Base-by-base conservation (phyloP, 2,329 filamentous ascomycete genomes). In the Fusarium hainanense region DNA sequence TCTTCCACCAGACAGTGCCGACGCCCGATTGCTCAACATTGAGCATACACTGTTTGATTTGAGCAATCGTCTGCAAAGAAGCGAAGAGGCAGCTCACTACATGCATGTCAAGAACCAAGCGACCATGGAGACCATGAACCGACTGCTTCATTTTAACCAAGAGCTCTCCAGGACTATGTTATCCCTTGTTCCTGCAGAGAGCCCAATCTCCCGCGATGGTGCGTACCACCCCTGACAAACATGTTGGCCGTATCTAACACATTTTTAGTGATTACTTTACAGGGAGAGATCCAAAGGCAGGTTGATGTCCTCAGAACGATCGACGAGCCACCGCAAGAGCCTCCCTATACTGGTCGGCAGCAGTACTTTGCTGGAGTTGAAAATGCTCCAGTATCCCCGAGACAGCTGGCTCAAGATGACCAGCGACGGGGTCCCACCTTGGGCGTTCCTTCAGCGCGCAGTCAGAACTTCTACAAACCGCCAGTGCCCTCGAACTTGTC, bases 31-130 rank as follows among this genome's bases (percentile, higher is more conserved):
- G 59, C 85, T 88, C 69, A 87, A 86, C 70, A 83, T 98, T 27
- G 96, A 99, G 78, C 92, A 96, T 76, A 89, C 88, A 21, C 80
- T 97, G 46, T 97, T 92, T 78, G 95, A 97, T 63, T 84, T 97
- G 76, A 90, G 90, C 77, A 82, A 85, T 44, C 88, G 94, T 68
- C 83, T 98, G 59, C 87, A 92, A 74, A 89, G 94, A 63, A 92
- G 92, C 66, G 96, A 98, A 78, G 95, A 98, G 75, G 90, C 87
- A 50, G 90, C 93, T 58, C 88, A 93, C 54, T 90, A 91, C 72
- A 87, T 98, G 81, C 92, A 91, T 73, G 84, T 92, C 68, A 95
- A 92, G 80, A 94, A 93, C 77, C 92, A 96, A 76, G 87, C 90
- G 16, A 87, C 97, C 74, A 89, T 93, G 77, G 95, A 98, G 60